Evolutionary conservation across 495 filamentous ascomycete species (phyloP).

Genomic region (Neurospora discreta): DNA sequence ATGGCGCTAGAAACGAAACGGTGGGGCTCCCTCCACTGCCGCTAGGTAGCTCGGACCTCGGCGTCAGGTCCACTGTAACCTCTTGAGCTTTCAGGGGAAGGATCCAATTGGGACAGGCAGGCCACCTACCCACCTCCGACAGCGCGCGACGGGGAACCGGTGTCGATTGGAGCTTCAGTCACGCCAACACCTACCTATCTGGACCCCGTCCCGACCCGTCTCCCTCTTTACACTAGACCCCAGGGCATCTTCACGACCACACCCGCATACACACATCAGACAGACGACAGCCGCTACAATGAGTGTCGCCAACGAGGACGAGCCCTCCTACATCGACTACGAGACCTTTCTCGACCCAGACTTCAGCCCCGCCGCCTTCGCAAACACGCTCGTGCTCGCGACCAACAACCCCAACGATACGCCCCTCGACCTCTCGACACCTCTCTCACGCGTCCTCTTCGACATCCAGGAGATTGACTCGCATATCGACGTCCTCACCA

Average conservation of each 20-base stretch:
- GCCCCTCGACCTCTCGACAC: constrained; percentile 84
- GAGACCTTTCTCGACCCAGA: constrained; percentile 76
- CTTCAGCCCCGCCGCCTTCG: constrained; percentile 72
- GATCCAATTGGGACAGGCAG: neutral
- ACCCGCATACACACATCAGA: neutral
- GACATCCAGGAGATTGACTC: constrained; percentile 96
- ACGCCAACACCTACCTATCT: no score
- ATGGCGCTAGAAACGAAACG: neutral
- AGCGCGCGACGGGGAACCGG: neutral
- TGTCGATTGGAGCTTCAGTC: neutral
- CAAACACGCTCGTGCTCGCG: constrained; percentile 73
- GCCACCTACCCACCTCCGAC: neutral
- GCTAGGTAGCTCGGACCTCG: neutral
- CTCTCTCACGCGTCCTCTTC: constrained; percentile 87
- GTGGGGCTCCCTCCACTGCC: neutral
- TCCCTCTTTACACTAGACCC: neutral
- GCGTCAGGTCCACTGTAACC: neutral
- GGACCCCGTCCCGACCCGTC: neutral
- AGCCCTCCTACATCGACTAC: constrained; percentile 92
- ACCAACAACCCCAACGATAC: constrained; percentile 91
- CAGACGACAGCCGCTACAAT: constrained; percentile 2
- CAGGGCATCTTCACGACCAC: neutral
- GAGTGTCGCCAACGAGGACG: constrained; percentile 25
- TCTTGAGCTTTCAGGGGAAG: neutral
- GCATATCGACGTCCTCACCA: constrained; percentile 83